A percentile compares a stretch with the other conserved stretches of the same genome.
These are phyloP conservation scores for Heliamphora pulchella DNA, from an alignment of 179 eudicot species.

Conservation along the genomic window DNA sequence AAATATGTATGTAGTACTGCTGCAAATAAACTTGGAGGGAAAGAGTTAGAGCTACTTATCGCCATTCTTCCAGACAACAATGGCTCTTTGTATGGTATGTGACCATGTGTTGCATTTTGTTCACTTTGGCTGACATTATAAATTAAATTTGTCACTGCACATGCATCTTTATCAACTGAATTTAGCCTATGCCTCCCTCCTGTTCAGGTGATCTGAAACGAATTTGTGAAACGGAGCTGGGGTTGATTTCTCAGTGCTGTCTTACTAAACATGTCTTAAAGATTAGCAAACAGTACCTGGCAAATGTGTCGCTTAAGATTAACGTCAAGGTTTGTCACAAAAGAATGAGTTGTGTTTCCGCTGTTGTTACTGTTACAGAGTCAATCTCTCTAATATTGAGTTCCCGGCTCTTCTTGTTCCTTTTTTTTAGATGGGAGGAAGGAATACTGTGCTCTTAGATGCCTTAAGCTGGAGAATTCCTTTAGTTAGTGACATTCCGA, in stretches of 20 bases:
- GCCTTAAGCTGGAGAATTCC: slow-evolving; percentile 70
- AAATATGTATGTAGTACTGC: slow-evolving; percentile 48
- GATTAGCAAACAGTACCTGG: slow-evolving; percentile 65
- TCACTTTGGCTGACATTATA: not conserved
- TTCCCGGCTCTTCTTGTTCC: slow-evolving; percentile 8
- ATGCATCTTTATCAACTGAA: not conserved
- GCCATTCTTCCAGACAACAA: slow-evolving; percentile 82
- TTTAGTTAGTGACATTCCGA: slow-evolving; percentile 78
- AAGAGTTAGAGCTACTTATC: slow-evolving; percentile 67
- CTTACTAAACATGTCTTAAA: slow-evolving; percentile 71
- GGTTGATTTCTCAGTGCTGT: slow-evolving; percentile 84
- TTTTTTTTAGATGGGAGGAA: slow-evolving; percentile 61
- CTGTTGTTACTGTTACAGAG: not conserved
- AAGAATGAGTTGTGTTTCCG: not conserved
- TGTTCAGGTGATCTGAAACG: slow-evolving; percentile 75
- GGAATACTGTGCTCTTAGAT: slow-evolving; percentile 75
- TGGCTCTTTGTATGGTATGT: slow-evolving; percentile 70
- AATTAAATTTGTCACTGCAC: no score
- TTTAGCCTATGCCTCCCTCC: not conserved
- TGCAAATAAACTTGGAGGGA: slow-evolving; percentile 50
- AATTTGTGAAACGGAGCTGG: slow-evolving; percentile 86
- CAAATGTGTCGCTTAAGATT: slow-evolving; percentile 85
- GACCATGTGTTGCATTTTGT: not conserved
- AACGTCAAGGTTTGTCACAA: slow-evolving; percentile 68
- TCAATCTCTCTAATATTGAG: not conserved